Base-by-base conservation (phyloP, 176 grass and related monocot genomes). In the Bothriochloa decipiens region DNA sequence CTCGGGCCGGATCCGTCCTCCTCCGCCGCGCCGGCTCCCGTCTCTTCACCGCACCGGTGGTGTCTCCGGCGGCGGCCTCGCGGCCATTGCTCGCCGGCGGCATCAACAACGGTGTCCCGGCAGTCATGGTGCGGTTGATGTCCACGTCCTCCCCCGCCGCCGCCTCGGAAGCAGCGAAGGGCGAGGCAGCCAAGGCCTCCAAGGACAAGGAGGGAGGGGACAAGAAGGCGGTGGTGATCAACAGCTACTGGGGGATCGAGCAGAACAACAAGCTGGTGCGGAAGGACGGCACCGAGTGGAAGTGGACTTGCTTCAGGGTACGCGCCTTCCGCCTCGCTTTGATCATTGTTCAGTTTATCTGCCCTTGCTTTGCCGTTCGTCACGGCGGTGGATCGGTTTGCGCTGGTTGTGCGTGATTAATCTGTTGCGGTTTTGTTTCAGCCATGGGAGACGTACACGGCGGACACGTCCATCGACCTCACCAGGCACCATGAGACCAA, bases 301-400 rank as follows among this genome's bases (percentile, higher is more conserved):
- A 89, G 64, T 93, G 94, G 94, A 76, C 91, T 28, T 93, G 90
- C 89, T 96, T 96, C 46, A 93, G 68, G 91, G 94, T 96, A 88
- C 87, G 67, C 62, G 60, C 60, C 60, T 23, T 16, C 7, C 10
- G 45, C 9, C 33, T 40, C 36, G 61, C n/a, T 68, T 84, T 61
- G 46, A 57, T 85, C 8, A 16, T 46, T 27, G 70, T 68, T 42
- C 5, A 29, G 22, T 87, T 79, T 17, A 11, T 67, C 77, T 40
- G 15, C 12, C 45, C 45, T 42, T 46, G 42, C 42, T 47, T 43
- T 69, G 35, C 46, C 0, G 4, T 68, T 77, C 25, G 3, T 29
- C 20, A 22, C 27, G 20, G 81, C 14, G 28, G 27, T 25, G 58
- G 52, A 57, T 11, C 7, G 57, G 13, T 26, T 25, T 4, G 39